Conservation (phyloP, 139 green algal genomes). For the Chlamydomonas schloesseri region DNA sequence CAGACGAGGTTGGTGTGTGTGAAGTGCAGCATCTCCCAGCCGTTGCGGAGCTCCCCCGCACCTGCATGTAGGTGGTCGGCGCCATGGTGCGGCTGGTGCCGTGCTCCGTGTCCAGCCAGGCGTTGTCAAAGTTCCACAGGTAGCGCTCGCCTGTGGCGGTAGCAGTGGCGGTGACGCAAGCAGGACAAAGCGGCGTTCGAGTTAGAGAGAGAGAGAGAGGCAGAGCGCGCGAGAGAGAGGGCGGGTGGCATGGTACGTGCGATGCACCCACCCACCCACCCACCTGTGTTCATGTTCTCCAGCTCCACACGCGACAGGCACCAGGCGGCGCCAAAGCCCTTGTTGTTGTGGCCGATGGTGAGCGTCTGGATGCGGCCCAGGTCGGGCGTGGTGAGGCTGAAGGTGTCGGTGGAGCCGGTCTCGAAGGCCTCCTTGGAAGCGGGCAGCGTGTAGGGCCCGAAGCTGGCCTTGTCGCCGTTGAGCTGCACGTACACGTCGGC, state of each 20-base stretch:
- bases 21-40: no score
- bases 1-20: no score
- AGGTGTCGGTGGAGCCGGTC: slow-evolving; percentile 61
- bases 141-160: slow-evolving; percentile 48
- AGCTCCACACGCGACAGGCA: slow-evolving; percentile 61
- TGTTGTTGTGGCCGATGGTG: slow-evolving; percentile 67
- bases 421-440: slow-evolving; percentile 68
- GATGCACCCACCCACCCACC: not conserved
- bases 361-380: slow-evolving; percentile 63
- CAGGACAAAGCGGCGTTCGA: no score
- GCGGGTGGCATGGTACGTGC: no score
- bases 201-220: no score
- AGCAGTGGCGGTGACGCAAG: not conserved
- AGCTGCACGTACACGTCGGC: slow-evolving; percentile 66
- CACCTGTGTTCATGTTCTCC: slow-evolving; percentile 48
- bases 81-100: slow-evolving; percentile 44
- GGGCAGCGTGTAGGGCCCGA: slow-evolving; percentile 62
- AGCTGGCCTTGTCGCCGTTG: slow-evolving; percentile 42
- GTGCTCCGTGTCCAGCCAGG: slow-evolving; percentile 68
- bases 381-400: slow-evolving; percentile 58
- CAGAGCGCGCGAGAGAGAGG: no score
- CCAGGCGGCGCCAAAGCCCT: slow-evolving; percentile 66
- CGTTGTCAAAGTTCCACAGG: slow-evolving; percentile 60
- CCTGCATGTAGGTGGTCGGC: slow-evolving; percentile 13
- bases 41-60: no score